phyloP scores from a whole-genome alignment of 306 rosid genomes.

The Cucumis cinereus region DNA sequence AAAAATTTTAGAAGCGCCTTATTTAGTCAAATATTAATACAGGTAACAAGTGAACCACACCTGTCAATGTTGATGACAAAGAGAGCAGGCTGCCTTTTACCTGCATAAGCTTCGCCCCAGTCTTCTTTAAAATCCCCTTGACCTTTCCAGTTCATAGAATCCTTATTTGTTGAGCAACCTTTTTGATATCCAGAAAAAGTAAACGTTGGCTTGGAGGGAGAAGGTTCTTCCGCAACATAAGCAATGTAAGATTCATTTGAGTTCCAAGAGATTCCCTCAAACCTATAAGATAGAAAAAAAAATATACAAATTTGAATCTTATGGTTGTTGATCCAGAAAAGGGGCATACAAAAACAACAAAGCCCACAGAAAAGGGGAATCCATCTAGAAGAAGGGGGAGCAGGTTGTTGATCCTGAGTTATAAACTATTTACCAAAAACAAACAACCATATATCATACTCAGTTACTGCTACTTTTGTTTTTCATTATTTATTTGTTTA shows the following conservation, averaged over 20 bases:
- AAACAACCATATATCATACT: constrained; percentile 1
- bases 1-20: neutral
- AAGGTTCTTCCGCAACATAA: constrained; percentile 75
- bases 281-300: constrained; percentile 36
- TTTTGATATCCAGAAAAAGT: constrained; percentile 37
- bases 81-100: constrained; percentile 70
- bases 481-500: no score
- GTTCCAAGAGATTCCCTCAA: constrained; percentile 85
- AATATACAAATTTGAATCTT: neutral
- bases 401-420: no score
- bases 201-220: constrained; percentile 58
- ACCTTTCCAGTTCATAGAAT: constrained; percentile 58
- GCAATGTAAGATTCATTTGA: constrained; percentile 51
- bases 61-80: constrained; percentile 48
- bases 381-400: no score
- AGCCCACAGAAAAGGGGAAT: no score
- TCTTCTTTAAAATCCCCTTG: constrained; percentile 76
- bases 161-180: constrained; percentile 33
- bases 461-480: no score
- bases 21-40: constrained; percentile 8
- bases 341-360: no score
- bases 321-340: neutral
- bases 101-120: constrained; percentile 86
- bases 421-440: neutral
- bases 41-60: constrained; percentile 17